These are phyloP conservation scores for Russula compacta DNA, from an alignment of 768 basidiomycete genomes.

Conservation along the genomic window DNA sequence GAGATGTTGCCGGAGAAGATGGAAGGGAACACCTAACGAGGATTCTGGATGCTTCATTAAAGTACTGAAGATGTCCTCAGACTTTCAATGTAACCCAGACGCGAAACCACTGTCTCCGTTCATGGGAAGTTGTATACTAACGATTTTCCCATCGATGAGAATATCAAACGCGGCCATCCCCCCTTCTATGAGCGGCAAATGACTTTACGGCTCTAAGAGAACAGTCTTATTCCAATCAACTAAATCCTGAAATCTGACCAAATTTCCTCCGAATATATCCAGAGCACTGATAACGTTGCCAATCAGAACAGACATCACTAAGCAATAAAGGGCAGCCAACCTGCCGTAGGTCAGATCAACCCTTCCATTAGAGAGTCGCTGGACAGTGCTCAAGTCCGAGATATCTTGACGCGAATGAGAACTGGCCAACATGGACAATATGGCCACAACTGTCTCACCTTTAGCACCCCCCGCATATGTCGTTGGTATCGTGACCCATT, in stretches of 20 bases:
- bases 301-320: neutral
- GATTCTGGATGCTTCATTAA: conserved; percentile 73
- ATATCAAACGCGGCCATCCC: conserved; percentile 48
- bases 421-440: neutral
- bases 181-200: conserved; percentile 54
- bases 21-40: conserved; percentile 71
- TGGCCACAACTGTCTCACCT: conserved; percentile 36
- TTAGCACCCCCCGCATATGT: conserved; percentile 97
- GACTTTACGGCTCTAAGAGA: neutral
- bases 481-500: conserved; percentile 87
- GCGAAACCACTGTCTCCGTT: neutral
- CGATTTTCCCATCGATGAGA: conserved; percentile 25
- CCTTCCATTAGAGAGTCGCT: conserved; percentile 67
- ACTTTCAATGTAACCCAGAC: neutral
- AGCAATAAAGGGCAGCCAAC: conserved; percentile 28
- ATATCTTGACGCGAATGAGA: conserved; percentile 42
- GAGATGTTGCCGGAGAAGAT: conserved; percentile 73
- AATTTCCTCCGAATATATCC: conserved; percentile 61
- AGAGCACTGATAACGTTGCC: conserved; percentile 34
- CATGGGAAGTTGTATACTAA: neutral
- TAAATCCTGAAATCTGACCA: conserved; percentile 53
- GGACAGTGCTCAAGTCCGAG: conserved; percentile 71
- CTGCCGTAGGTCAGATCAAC: conserved; percentile 87
- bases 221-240: conserved; percentile 24
- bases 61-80: conserved; percentile 43